A percentile compares a stretch with the other conserved stretches of the same genome.
These are phyloP conservation scores for Phytophthora foliorum DNA, from an alignment of 352 stramenopile species.

Conservation along the genomic window DNA sequence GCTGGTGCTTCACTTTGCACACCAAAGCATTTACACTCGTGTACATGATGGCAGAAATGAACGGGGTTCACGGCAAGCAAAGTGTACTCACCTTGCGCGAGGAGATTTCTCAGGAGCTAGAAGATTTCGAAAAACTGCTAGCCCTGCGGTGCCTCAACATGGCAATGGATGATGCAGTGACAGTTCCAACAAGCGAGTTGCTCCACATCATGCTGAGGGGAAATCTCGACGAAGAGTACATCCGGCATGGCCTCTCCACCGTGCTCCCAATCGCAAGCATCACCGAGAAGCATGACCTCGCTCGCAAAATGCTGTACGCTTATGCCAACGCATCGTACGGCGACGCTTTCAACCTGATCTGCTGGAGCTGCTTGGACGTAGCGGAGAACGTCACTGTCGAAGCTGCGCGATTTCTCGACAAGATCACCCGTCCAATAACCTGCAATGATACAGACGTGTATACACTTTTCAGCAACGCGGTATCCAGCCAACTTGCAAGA, in stretches of 20 bases:
- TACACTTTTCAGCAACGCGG: slow-evolving; percentile 1
- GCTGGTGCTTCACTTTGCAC: background rate
- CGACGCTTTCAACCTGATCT: slow-evolving; percentile 70
- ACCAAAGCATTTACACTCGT: background rate
- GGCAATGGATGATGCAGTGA: slow-evolving; percentile 46
- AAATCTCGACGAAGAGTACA: slow-evolving; percentile 62
- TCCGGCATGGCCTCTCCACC: slow-evolving; percentile 63
- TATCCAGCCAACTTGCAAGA: slow-evolving; percentile 1
- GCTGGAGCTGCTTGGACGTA: slow-evolving; percentile 77
- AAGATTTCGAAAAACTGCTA: slow-evolving; percentile 72
- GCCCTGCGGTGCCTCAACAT: slow-evolving; percentile 73
- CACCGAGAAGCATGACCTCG: slow-evolving; percentile 64
- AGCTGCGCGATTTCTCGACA: slow-evolving; percentile 67
- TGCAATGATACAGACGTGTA: slow-evolving; percentile 14
- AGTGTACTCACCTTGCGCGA: slow-evolving; percentile 63
- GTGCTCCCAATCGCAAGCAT: slow-evolving; percentile 72
- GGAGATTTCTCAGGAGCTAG: slow-evolving; percentile 76
- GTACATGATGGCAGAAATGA: slow-evolving; percentile 46
- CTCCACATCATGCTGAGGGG: slow-evolving; percentile 67
- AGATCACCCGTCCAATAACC: slow-evolving; percentile 46
- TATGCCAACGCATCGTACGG: slow-evolving; percentile 68
- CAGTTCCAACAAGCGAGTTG: slow-evolving; percentile 61
- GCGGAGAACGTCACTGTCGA: slow-evolving; percentile 75
- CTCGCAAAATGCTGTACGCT: slow-evolving; percentile 54
- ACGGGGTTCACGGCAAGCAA: slow-evolving; percentile 60